phyloP scores from a whole-genome alignment of 495 filamentous ascomycete genomes.

The Amphirosellinia nigrospora region DNA sequence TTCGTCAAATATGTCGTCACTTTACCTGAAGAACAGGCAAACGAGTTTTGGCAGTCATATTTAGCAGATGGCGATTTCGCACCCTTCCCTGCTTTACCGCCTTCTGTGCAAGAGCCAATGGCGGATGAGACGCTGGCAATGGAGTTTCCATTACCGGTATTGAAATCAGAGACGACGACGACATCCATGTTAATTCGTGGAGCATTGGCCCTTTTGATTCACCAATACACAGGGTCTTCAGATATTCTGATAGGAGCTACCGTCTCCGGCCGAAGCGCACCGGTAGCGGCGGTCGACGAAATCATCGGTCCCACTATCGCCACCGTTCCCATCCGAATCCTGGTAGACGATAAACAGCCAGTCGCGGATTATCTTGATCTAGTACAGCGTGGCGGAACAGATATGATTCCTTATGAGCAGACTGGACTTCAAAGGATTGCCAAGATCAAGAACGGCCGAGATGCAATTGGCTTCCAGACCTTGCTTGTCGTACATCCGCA shows the following conservation, averaged over 20 bases:
- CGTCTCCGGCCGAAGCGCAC: constrained; percentile 51
- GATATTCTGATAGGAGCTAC: constrained; percentile 48
- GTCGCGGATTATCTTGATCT: background rate
- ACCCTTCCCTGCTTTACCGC: background rate
- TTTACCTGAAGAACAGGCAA: background rate
- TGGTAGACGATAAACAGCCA: too few species aligned
- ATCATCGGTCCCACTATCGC: constrained; percentile 62
- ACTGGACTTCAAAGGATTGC: background rate
- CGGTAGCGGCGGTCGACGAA: constrained; percentile 52
- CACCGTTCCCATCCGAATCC: constrained; percentile 62
- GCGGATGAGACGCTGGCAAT: background rate
- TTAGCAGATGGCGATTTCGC: background rate
- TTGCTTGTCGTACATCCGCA: constrained; percentile 20
- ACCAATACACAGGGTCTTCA: constrained; percentile 33
- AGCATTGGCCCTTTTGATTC: constrained; percentile 42
- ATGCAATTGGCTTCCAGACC: background rate
- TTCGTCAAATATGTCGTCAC: background rate
- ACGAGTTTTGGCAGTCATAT: background rate
- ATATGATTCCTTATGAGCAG: background rate
- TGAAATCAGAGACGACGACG: background rate
- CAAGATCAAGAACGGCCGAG: background rate
- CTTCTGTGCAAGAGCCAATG: background rate
- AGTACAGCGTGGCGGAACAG: background rate
- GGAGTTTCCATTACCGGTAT: background rate
- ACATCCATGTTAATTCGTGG: background rate